Percentiles rank a stretch among this genome's conserved stretches.
phyloP scores from a whole-genome alignment of 1,139 yeast genomes.

The Lodderomyces orthopsilosis region DNA sequence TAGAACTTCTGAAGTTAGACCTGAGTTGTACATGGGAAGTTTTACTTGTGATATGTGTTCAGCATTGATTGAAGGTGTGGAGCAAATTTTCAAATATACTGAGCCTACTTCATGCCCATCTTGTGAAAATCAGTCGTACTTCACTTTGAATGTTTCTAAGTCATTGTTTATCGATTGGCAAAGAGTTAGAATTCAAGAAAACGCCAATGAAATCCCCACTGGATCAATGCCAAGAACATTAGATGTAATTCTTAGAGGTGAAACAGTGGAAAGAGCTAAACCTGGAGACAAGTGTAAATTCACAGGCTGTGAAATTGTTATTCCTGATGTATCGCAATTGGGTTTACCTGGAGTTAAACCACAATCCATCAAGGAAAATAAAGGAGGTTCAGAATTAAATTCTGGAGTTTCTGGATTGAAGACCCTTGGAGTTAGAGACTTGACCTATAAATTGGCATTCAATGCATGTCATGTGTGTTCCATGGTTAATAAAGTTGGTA shows the following conservation, averaged over 20 bases:
- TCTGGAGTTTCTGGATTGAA: conserved; percentile 86
- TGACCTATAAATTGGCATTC: conserved; percentile 89
- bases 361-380: conserved; percentile 64
- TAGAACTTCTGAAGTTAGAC: conserved; percentile 94
- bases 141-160: conserved; percentile 81
- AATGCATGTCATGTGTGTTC: conserved; percentile 84
- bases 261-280: conserved; percentile 91
- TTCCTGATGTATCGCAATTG: conserved; percentile 91
- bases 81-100: conserved; percentile 89
- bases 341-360: conserved; percentile 98
- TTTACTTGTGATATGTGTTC: conserved; percentile 90
- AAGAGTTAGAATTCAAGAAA: conserved; percentile 92
- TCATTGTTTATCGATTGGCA: conserved; percentile 97
- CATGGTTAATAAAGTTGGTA: conserved; percentile 48
- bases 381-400: conserved; percentile 61
- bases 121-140: conserved; percentile 82
- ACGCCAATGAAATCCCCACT: conserved; percentile 92
- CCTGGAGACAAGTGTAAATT: conserved; percentile 97
- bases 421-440: conserved; percentile 88
- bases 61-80: conserved; percentile 83
- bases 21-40: conserved; percentile 84
- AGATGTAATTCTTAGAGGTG: conserved; percentile 91
- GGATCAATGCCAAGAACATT: conserved; percentile 99
- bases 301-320: conserved; percentile 93
- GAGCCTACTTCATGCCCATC: conserved; percentile 93